phyloP scores from a whole-genome alignment of 257 asterid species.

The Eucommia ulmoides region DNA sequence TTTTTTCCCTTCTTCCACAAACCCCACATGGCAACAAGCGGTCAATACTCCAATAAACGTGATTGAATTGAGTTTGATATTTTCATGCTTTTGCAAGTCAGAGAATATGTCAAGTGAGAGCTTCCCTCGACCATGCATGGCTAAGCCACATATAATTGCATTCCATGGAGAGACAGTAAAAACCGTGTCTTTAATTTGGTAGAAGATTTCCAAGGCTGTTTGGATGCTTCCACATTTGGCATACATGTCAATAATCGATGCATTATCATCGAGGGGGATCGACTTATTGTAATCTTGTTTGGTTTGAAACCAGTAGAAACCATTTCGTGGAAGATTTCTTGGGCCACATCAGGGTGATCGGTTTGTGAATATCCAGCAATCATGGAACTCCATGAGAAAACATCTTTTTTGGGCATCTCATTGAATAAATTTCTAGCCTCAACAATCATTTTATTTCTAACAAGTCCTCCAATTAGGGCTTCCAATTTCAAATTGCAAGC shows the following conservation, averaged over 20 bases:
- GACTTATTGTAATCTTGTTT: conserved; percentile 60
- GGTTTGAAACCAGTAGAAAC: conserved; percentile 46
- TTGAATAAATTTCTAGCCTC: conserved; percentile 45
- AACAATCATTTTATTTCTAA: conserved; percentile 44
- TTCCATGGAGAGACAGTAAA: conserved; percentile 77
- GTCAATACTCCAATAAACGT: conserved; percentile 74
- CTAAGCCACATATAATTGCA: conserved; percentile 80
- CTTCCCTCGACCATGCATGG: conserved; percentile 80
- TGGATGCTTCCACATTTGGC: conserved; percentile 76
- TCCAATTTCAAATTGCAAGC: conserved; percentile 62
- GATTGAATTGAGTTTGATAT: conserved; percentile 41
- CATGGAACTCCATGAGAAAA: conserved; percentile 94
- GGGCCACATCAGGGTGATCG: conserved; percentile 43
- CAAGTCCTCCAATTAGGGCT: conserved; percentile 62
- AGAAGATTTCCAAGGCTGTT: conserved; percentile 47
- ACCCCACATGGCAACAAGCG: conserved; percentile 94
- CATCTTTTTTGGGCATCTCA: conserved; percentile 68
- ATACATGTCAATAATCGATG: conserved; percentile 87
- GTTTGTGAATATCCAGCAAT: conserved; percentile 75
- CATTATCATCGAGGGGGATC: conserved; percentile 60
- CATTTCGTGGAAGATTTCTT: conserved; percentile 63
- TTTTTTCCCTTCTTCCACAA: conserved; percentile 59
- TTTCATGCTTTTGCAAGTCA: conserved; percentile 39
- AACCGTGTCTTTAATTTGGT: conserved; percentile 36
- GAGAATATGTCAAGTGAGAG: conserved; percentile 46